phyloP scores from a whole-genome alignment of 169 alveolate species.

The Cryptosporidium sp. region DNA sequence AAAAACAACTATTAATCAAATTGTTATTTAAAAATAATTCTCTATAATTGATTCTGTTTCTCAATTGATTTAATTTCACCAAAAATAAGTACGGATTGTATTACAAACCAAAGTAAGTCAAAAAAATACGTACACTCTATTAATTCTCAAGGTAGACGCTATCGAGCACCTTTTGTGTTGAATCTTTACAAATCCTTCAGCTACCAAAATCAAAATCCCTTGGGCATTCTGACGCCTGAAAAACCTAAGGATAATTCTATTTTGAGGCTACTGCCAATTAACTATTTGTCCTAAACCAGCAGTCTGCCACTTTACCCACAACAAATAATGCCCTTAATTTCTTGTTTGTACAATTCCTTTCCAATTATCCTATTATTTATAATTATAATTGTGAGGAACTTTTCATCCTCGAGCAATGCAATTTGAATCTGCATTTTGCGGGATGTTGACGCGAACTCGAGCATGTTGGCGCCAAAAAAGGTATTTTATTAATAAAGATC shows the following conservation, averaged over 20 bases:
- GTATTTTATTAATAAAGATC: background rate
- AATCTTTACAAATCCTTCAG: constrained; percentile 47
- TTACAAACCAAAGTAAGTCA: constrained; percentile 8
- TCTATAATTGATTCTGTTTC: background rate
- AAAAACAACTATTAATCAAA: background rate
- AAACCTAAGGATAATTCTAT: background rate
- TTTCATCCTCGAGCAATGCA: constrained; percentile 65
- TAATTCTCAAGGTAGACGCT: constrained; percentile 13
- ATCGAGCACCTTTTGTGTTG: background rate
- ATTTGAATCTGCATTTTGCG: constrained; percentile 55
- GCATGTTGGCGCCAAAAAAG: constrained; percentile 16
- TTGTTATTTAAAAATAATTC: background rate
- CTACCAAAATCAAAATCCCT: constrained; percentile 22
- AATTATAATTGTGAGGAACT: constrained; percentile 48
- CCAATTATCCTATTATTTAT: constrained; percentile 32
- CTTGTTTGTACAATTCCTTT: constrained; percentile 15
- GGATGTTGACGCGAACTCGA: constrained; percentile 34
- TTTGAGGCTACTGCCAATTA: constrained; percentile 34
- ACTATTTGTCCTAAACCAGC: constrained; percentile 29
- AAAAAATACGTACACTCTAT: background rate
- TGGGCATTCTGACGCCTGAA: constrained; percentile 33
- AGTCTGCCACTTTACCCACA: constrained; percentile 48
- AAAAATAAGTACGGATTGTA: background rate
- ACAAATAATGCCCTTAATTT: constrained; percentile 24
- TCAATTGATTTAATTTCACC: constrained; percentile 20